Evolutionary conservation across 2,329 filamentous ascomycete species (phyloP).

Genomic region (Hysterium pulicare): DNA sequence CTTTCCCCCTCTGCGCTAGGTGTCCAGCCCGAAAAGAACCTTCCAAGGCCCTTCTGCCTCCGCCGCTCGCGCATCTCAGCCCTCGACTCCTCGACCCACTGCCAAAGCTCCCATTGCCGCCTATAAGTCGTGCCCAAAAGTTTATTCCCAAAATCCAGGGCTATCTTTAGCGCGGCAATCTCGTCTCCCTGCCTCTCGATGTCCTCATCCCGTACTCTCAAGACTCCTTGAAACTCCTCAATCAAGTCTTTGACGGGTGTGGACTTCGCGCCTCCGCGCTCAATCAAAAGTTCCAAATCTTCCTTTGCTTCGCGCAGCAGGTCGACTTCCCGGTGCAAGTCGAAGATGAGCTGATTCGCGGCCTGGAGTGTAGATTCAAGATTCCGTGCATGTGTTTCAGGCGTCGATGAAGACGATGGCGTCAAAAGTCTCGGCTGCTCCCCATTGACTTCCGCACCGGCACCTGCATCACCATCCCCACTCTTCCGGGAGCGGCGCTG

Average conservation of each 20-base stretch:
- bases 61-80: too few species aligned
- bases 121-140: conserved; percentile 5
- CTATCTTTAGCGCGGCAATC: conserved; percentile 7
- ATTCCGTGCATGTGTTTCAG: neutral
- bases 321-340: conserved; percentile 8
- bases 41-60: neutral
- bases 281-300: neutral
- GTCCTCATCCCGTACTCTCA: neutral
- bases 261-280: neutral
- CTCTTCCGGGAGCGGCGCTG: too few species aligned
- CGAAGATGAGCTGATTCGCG: conserved; percentile 5
- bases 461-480: too few species aligned
- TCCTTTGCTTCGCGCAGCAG: conserved; percentile 2
- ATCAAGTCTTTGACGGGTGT: neutral
- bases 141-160: conserved; percentile 2
- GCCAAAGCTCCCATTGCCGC: conserved; percentile 5
- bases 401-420: neutral
- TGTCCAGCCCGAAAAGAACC: neutral
- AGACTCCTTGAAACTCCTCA: neutral
- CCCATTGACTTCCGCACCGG: too few species aligned
- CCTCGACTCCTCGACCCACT: conserved; percentile 2
- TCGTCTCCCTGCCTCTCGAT: neutral
- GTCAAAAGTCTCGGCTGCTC: too few species aligned
- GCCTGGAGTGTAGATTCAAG: conserved; percentile 2
- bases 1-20: neutral